phyloP scores from a whole-genome alignment of 2,329 filamentous ascomycete species.

The Dactylellina haptotyla region DNA sequence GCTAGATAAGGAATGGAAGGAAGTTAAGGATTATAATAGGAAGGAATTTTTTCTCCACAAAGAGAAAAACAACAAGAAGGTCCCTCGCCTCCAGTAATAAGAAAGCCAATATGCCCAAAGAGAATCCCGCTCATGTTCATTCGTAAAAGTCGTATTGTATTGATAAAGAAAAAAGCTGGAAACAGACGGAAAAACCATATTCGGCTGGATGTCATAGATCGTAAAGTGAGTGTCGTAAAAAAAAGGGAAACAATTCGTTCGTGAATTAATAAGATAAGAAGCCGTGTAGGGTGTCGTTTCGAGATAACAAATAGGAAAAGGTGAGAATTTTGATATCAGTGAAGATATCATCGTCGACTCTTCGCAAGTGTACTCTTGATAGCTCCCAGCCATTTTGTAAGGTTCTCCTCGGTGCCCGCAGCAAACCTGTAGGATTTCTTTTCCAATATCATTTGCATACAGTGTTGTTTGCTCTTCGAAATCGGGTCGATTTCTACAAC shows the following conservation, averaged over 20 bases:
- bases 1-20: constrained; percentile 38
- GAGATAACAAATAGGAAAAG: constrained; percentile 9
- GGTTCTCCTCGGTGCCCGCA: constrained; percentile 79
- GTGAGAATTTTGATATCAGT: neutral
- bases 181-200: constrained; percentile 9
- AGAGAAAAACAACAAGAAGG: constrained; percentile 3
- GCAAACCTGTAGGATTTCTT: constrained; percentile 85
- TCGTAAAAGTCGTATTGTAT: constrained; percentile 43
- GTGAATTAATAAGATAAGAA: constrained; percentile 42
- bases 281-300: constrained; percentile 5
- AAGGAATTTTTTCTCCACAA: neutral
- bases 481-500: constrained; percentile 92
- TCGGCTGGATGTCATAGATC: constrained; percentile 35
- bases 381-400: constrained; percentile 86
- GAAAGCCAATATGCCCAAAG: constrained; percentile 11
- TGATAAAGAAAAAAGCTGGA: constrained; percentile 17
- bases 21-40: neutral
- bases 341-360: constrained; percentile 36
- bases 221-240: constrained; percentile 50
- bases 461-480: constrained; percentile 83
- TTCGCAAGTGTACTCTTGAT: constrained; percentile 86
- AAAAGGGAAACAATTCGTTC: constrained; percentile 11
- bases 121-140: constrained; percentile 42
- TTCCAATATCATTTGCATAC: constrained; percentile 91
- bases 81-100: neutral